Evolutionary conservation across 2,329 filamentous ascomycete genomes (phyloP).

Genomic region (Cadophora malorum): DNA sequence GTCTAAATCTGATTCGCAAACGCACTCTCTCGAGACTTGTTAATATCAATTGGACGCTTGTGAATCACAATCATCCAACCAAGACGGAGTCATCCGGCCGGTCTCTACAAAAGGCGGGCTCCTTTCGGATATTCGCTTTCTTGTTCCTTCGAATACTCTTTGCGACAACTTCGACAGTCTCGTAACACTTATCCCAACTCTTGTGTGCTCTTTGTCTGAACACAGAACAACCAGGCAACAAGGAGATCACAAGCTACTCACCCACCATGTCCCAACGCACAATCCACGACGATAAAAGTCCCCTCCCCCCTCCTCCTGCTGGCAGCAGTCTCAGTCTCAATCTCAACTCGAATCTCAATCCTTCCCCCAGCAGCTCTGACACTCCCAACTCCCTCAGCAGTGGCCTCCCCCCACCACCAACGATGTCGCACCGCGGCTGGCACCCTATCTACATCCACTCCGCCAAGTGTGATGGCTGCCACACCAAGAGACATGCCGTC

Average conservation of each 20-base stretch:
- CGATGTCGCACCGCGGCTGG: neutral
- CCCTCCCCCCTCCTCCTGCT: neutral
- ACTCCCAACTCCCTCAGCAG: neutral
- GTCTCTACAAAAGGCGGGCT: neutral
- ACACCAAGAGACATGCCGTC: slow-evolving; percentile 4
- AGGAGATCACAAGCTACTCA: neutral
- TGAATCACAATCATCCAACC: neutral
- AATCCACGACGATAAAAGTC: neutral
- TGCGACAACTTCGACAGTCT: neutral
- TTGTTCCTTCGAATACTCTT: no score
- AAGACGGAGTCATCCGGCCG: neutral
- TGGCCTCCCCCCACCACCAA: neutral
- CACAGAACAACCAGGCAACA: neutral
- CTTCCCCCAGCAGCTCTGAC: neutral
- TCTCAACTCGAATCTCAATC: neutral
- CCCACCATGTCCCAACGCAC: neutral
- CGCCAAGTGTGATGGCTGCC: slow-evolving; percentile 8
- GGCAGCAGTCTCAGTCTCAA: neutral
- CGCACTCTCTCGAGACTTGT: neutral
- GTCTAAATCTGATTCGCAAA: neutral
- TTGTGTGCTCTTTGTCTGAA: neutral
- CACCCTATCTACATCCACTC: neutral
- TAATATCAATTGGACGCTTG: neutral
- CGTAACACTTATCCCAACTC: neutral
- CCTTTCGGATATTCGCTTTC: neutral